Evolutionary conservation across 768 basidiomycete genomes (phyloP), one percentile per base, ranked within the genome.

Genomic region (Hemileccinum rubropunctum): DNA sequence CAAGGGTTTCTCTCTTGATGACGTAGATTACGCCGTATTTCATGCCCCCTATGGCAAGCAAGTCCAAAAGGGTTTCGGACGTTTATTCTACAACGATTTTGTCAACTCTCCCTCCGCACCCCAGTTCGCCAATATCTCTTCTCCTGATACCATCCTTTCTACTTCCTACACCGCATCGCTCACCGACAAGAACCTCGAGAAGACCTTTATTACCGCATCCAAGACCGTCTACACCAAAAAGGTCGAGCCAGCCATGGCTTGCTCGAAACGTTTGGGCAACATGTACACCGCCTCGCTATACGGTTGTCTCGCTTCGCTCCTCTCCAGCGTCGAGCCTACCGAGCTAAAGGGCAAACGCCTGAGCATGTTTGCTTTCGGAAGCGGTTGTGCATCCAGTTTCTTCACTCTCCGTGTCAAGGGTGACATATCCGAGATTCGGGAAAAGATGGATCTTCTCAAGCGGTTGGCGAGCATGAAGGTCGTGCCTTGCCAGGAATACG

Each of bases 41-140:
- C 97, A 99, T 78, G 88, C 86, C 51, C 97, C 97, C 0, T 99
- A 98, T 71, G 95, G 97, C 75, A 99, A 99, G 76, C 90, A 97
- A 67, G 95, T 97, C 47, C 89, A 97, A 70, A 99, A 98, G 74
- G 94, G 91, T 38, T 87, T 95, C 67, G 95, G 91, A 33, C 90
- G 97, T 50, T 75, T 98, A 66, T 75, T 86, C 63, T 94, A 81
- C 76, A 90, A 94, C 70, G 97, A 99, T 75, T 99, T 95, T 78
- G 74, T 94, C 61, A 71, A 83, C 53, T 78, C 83, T 66, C 91
- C 97, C 28, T 71, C 76, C 8, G 75, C 78, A 33, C 73, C 91
- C 34, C 78, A 77, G 47, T 92, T 87, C 62, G 82, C 83, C 53
- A 78, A 80, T 63, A 69, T 92, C 52, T 77, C 88, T 51, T 76